Base-by-base conservation (phyloP, 208 protist species). In the Blastocrithidia nonstop region DNA sequence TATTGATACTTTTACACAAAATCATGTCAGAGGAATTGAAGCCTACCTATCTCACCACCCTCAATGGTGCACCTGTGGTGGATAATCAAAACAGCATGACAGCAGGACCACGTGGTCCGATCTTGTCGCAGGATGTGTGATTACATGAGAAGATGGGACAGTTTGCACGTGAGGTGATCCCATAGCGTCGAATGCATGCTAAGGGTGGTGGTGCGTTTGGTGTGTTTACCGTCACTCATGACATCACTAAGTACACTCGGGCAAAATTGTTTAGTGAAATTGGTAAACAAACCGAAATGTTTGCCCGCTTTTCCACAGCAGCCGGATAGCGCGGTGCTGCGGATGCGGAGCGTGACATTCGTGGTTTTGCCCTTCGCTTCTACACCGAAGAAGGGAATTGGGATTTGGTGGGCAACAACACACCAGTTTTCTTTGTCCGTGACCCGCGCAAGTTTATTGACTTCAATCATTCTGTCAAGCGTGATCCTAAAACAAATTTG, bases 271-370 rank as follows among this genome's bases (percentile, higher is more conserved):
- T 93, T 9, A 61, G 53, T 38, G 38, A 65, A 19, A 49, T 81
- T 23, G 66, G 75, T 31, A 83, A 85, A 36, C 50, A 67, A 38
- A 93, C 79, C 15, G 59, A 70, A 35, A 22, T 93, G 9, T 67
- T 93, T 21, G 28, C 45, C 17, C 70, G 84, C 39, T 93, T 93
- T 58, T 88, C 74, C 8, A 93, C 78, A 19, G 84, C 93, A 4
- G 73, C 56, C 45, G 80, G 73, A 17, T 49, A 67, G 51, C 57
- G 44, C 15, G 82, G 79, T 45, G 61, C 58, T 3, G 50, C 80
- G 17, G 82, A 90, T 44, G 29, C 29, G 11, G 29, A 35, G 29
- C 29, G 29, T n/a, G 29, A 35, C 29, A 11, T 35, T 11, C 29
- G 29, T n/a, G 29, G 29, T n/a, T 35, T 35, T n/a, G 11, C 29